phyloP scores from a whole-genome alignment of 2,329 filamentous ascomycete species.

The Gnomoniopsis smithogilvyi region DNA sequence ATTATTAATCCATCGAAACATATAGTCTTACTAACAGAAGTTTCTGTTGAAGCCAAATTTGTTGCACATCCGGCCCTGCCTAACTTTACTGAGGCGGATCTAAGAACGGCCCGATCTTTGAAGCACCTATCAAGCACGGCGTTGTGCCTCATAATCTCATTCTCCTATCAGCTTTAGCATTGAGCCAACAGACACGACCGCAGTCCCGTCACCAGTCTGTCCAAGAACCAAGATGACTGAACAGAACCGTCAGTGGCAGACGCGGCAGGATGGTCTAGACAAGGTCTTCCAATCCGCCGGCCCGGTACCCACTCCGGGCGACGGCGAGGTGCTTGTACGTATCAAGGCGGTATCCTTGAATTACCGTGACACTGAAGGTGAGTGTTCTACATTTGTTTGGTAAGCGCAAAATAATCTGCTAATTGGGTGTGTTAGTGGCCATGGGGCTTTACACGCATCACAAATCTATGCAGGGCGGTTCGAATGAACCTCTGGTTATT shows the following conservation, averaged over 20 bases:
- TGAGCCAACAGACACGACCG: neutral
- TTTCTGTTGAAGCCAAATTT: too few relatives aligned
- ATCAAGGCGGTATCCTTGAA: slow-evolving; percentile 46
- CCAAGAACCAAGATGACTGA: slow-evolving; percentile 5
- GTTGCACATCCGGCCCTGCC: too few relatives aligned
- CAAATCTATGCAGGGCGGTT: slow-evolving; percentile 40
- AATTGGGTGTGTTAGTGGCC: slow-evolving; percentile 41
- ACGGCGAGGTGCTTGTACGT: slow-evolving; percentile 50
- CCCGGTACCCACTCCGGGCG: slow-evolving; percentile 43
- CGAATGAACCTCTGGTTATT: slow-evolving; percentile 49
- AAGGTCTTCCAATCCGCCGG: slow-evolving; percentile 43
- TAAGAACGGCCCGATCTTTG: too few relatives aligned
- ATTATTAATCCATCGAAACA: neutral
- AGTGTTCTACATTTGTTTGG: neutral
- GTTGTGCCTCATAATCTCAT: neutral
- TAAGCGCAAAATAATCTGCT: neutral
- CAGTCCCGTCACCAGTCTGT: neutral
- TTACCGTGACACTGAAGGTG: slow-evolving; percentile 48
- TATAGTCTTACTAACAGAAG: too few relatives aligned
- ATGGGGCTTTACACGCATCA: slow-evolving; percentile 68
- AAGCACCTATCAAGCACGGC: too few relatives aligned
- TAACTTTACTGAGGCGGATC: too few relatives aligned
- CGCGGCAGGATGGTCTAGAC: slow-evolving; percentile 52
- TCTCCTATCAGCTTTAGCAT: neutral
- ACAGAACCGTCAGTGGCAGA: slow-evolving; percentile 45